Conservation (phyloP, 345 rosid species). For the Brassica juncea region DNA sequence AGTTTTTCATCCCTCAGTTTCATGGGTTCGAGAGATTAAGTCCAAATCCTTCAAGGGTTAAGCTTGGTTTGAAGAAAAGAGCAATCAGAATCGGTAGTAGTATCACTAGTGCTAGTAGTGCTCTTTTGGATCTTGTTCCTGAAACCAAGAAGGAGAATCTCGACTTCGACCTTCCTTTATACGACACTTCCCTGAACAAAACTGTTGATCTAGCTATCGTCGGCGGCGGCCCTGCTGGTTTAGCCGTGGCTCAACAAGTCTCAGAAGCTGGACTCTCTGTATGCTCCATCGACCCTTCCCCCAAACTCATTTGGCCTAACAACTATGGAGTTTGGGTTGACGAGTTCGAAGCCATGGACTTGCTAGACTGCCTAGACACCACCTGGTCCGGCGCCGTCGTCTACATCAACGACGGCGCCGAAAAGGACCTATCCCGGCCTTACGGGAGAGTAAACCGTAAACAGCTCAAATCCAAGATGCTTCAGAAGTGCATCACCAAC, state of each 20-base stretch:
- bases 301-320: conserved; percentile 94
- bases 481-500: conserved; percentile 75
- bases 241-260: conserved; percentile 94
- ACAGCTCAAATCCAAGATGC: conserved; percentile 90
- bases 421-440: conserved; percentile 76
- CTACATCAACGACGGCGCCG: conserved; percentile 51
- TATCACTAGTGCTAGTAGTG: conserved; percentile 35
- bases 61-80: conserved; percentile 52
- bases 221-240: conserved; percentile 98
- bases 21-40: conserved; percentile 59
- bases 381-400: conserved; percentile 98
- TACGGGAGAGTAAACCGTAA: conserved; percentile 96
- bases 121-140: conserved; percentile 89
- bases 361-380: conserved; percentile 92
- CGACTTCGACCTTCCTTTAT: conserved; percentile 82
- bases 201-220: conserved; percentile 88
- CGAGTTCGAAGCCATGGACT: conserved; percentile 96
- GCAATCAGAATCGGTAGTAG: conserved; percentile 30
- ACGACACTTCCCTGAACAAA: conserved; percentile 59
- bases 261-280: conserved; percentile 93
- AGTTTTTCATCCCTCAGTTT: conserved; percentile 52
- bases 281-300: conserved; percentile 86
- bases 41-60: conserved; percentile 47
- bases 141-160: conserved; percentile 86
- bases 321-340: conserved; percentile 99